Percentiles rank a stretch among this genome's conserved stretches.
phyloP scores from a whole-genome alignment of 306 rosid genomes.

The Begonia masoniana region DNA sequence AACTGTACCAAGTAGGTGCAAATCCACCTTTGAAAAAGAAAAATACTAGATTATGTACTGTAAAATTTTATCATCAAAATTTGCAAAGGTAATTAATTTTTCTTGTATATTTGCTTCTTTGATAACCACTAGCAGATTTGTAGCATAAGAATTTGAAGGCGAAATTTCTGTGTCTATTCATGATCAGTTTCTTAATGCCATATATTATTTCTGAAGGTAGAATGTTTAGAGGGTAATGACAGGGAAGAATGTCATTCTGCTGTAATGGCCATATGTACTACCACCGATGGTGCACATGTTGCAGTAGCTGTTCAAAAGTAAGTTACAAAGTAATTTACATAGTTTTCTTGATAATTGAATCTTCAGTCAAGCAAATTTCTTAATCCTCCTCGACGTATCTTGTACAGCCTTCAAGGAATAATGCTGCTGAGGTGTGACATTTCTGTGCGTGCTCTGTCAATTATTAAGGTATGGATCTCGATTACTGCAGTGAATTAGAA shows the following conservation, averaged over 20 bases:
- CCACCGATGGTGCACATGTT: constrained; percentile 46
- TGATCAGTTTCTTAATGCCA: constrained; percentile 5
- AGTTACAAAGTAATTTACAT: constrained; percentile 17
- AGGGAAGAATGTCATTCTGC: constrained; percentile 41
- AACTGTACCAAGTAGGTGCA: neutral
- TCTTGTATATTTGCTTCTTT: neutral
- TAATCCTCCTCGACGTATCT: constrained; percentile 7
- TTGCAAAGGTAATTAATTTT: constrained; percentile 1
- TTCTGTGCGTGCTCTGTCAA: constrained; percentile 37
- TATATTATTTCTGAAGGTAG: constrained; percentile 56
- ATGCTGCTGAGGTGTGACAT: constrained; percentile 45
- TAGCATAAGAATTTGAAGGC: neutral
- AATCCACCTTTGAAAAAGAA: neutral
- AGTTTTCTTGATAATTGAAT: constrained; percentile 1
- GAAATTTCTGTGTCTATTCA: constrained; percentile 13
- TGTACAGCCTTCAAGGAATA: constrained; percentile 72
- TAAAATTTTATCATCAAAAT: neutral
- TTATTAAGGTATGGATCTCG: constrained; percentile 44
- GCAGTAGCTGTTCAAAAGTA: constrained; percentile 85
- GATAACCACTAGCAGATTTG: neutral
- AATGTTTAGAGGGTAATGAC: constrained; percentile 47
- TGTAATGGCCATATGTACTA: constrained; percentile 55
- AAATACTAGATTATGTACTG: neutral
- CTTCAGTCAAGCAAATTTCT: too few species aligned
- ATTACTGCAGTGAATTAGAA: constrained; percentile 1